phyloP scores from a whole-genome alignment of 1,284 basidiomycete genomes.

The Hymenochaete sp. region DNA sequence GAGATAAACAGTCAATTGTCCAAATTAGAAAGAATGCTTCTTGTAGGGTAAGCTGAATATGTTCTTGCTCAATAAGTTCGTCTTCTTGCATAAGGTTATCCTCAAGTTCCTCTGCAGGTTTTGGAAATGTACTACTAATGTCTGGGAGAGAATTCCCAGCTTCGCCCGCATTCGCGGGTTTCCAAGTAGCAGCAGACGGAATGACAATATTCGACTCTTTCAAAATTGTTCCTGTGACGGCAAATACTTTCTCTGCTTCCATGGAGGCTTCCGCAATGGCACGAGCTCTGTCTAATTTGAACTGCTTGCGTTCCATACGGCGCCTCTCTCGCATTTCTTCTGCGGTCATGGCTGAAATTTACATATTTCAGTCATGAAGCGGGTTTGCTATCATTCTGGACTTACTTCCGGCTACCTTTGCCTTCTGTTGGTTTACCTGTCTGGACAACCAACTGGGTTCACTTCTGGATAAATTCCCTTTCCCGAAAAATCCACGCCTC shows the following conservation, averaged over 20 bases:
- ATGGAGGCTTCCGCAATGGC: slow-evolving; percentile 66
- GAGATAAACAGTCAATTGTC: slow-evolving; percentile 77
- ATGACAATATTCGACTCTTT: slow-evolving; percentile 39
- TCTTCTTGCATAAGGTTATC: slow-evolving; percentile 43
- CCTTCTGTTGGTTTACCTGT: slow-evolving; percentile 55
- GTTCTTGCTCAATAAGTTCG: slow-evolving; percentile 68
- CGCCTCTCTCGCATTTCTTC: slow-evolving; percentile 85
- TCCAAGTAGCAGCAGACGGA: slow-evolving; percentile 73
- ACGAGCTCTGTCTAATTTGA: slow-evolving; percentile 83
- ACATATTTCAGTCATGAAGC: not conserved
- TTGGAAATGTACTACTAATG: slow-evolving; percentile 15
- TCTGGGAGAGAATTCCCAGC: slow-evolving; percentile 12
- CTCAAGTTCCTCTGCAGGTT: slow-evolving; percentile 1
- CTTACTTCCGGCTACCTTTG: slow-evolving; percentile 49
- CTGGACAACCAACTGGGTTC: slow-evolving; percentile 89
- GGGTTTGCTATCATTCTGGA: slow-evolving; percentile 8
- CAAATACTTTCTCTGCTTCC: slow-evolving; percentile 66
- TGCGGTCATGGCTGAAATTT: slow-evolving; percentile 53
- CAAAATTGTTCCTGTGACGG: slow-evolving; percentile 51
- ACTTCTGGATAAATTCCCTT: slow-evolving; percentile 87
- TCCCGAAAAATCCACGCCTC: slow-evolving; percentile 93
- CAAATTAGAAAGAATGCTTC: slow-evolving; percentile 91
- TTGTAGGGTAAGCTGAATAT: slow-evolving; percentile 84
- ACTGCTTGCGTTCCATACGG: slow-evolving; percentile 76
- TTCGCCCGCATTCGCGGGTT: slow-evolving; percentile 21